Percentiles rank a stretch among this genome's conserved stretches.
These are phyloP conservation scores for Pilasporangium apinafurcum DNA, from an alignment of 352 stramenopile genomes.

Conservation along the genomic window DNA sequence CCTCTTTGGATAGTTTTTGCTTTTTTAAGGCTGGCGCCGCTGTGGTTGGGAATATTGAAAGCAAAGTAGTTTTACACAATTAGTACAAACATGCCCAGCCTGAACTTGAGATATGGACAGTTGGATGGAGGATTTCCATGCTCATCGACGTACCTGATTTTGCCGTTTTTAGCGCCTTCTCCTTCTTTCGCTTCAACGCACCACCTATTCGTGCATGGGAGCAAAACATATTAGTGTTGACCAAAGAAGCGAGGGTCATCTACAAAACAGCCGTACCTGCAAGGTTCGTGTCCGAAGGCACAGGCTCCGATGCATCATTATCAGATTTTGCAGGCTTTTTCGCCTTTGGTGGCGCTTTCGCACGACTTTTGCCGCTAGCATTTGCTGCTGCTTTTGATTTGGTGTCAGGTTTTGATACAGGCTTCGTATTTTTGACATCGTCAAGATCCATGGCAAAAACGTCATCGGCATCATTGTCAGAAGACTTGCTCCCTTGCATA, in stretches of 20 bases:
- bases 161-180: not conserved
- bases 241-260: not conserved
- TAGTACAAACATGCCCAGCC: too few relatives aligned
- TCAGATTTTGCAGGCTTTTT: conserved; percentile 9
- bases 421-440: conserved; percentile 22
- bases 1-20: conserved; percentile 17
- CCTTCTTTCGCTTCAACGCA: conserved; percentile 2
- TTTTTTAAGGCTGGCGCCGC: conserved; percentile 23
- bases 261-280: not conserved
- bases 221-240: not conserved
- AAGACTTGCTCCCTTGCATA: too few relatives aligned
- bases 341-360: conserved; percentile 19
- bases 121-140: too few relatives aligned
- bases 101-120: too few relatives aligned
- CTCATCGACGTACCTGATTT: too few relatives aligned
- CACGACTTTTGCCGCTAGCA: conserved; percentile 6
- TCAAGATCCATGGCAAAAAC: conserved; percentile 70
- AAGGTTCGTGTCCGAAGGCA: too few relatives aligned
- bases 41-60: not conserved
- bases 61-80: conserved; percentile 3
- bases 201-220: not conserved
- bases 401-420: conserved; percentile 11
- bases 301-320: not conserved
- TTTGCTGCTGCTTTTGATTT: conserved; percentile 27
- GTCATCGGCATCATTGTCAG: conserved; percentile 41